phyloP scores from a whole-genome alignment of 2,329 filamentous ascomycete genomes.

The Geosmithia morbida region DNA sequence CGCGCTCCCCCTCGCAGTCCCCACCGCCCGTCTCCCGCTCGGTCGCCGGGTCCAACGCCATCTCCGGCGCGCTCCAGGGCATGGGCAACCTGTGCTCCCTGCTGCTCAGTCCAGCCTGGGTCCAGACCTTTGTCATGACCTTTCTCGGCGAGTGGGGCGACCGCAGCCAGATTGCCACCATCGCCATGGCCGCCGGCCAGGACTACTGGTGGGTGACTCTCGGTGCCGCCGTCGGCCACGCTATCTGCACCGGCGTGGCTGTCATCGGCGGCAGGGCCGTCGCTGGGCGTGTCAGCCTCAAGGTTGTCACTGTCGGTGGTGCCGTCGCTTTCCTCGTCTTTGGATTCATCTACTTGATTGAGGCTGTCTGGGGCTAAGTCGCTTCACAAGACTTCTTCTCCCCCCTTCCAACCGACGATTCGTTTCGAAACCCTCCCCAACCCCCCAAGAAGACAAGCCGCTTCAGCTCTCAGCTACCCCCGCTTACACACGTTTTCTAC shows the following conservation, averaged over 20 bases:
- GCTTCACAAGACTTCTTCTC: background rate
- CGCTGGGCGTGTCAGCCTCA: constrained; percentile 85
- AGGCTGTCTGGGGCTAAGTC: constrained; percentile 48
- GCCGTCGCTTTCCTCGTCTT: constrained; percentile 84
- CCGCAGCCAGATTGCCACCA: constrained; percentile 92
- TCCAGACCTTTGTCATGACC: constrained; percentile 98
- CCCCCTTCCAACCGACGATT: background rate
- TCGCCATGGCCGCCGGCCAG: constrained; percentile 95
- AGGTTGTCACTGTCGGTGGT: constrained; percentile 88
- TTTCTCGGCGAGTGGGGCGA: constrained; percentile 98
- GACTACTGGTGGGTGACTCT: constrained; percentile 99
- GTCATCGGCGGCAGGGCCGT: constrained; percentile 88
- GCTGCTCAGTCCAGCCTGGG: constrained; percentile 89
- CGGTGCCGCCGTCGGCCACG: constrained; percentile 76
- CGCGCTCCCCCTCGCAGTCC: constrained; percentile 67
- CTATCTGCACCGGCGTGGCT: constrained; percentile 77
- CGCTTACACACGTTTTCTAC: background rate
- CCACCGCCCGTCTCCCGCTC: constrained; percentile 39
- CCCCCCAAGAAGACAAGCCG: background rate
- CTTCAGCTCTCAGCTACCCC: background rate
- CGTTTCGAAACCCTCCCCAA: background rate
- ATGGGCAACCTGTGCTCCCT: constrained; percentile 78
- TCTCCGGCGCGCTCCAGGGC: constrained; percentile 38
- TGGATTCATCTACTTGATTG: constrained; percentile 79
- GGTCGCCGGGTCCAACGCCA: constrained; percentile 26